These are phyloP conservation scores for Leccinum pseudoinsigne DNA, from an alignment of 1,284 basidiomycete genomes.

Conservation along the genomic window DNA sequence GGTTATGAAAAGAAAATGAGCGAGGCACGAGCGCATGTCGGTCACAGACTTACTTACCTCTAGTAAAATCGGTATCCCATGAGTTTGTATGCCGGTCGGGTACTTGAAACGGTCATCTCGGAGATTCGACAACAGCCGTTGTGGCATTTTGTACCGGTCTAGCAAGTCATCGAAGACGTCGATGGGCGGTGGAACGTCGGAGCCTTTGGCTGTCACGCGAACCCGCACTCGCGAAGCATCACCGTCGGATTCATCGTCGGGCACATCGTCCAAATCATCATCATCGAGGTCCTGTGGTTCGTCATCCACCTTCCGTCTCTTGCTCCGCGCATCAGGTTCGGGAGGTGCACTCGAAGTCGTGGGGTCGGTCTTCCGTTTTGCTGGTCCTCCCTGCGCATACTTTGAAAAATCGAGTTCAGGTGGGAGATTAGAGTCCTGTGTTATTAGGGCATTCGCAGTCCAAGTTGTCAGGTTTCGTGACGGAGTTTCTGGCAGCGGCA, in stretches of 20 bases:
- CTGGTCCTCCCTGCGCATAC: conserved; percentile 53
- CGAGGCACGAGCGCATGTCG: no score
- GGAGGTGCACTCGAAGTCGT: conserved; percentile 16
- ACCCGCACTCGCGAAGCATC: conserved; percentile 45
- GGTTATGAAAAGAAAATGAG: no score
- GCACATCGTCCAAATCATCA: conserved; percentile 33
- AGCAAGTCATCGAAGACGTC: conserved; percentile 60
- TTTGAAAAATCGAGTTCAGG: conserved; percentile 88
- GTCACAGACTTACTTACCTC: conserved; percentile 46
- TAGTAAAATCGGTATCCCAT: conserved; percentile 72
- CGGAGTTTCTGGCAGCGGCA: conserved; percentile 28
- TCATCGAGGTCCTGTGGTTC: conserved; percentile 25
- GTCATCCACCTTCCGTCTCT: conserved; percentile 38
- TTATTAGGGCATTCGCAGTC: conserved; percentile 15
- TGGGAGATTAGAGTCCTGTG: conserved; percentile 57
- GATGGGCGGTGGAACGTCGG: conserved; percentile 56
- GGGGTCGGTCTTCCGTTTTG: conserved; percentile 46
- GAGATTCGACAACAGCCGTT: conserved; percentile 63
- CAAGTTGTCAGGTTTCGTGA: conserved; percentile 19
- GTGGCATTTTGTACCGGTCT: conserved; percentile 55
- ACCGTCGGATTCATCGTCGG: conserved; percentile 30
- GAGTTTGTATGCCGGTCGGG: conserved; percentile 75
- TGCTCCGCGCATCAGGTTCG: conserved; percentile 28
- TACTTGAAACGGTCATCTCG: conserved; percentile 53
- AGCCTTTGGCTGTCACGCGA: conserved; percentile 70